Evolutionary conservation across 1,284 basidiomycete species (phyloP).

Genomic region (Malassezia globosa): DNA sequence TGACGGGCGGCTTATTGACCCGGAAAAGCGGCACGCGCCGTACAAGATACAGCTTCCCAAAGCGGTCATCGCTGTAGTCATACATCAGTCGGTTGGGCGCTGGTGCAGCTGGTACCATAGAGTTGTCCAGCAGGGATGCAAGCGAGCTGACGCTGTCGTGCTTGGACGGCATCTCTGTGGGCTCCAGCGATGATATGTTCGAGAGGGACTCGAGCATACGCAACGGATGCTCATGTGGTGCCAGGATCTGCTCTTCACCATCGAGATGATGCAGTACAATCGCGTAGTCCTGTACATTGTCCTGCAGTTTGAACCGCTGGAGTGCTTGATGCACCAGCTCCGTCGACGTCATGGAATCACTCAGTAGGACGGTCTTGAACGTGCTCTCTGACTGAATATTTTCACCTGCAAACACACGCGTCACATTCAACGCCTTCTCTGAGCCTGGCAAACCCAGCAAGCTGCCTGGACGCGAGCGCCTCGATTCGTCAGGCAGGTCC

Average conservation of each 20-base stretch:
- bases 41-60: slow-evolving; percentile 90
- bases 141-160: slow-evolving; percentile 72
- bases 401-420: slow-evolving; percentile 85
- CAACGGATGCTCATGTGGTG: slow-evolving; percentile 65
- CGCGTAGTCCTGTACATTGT: slow-evolving; percentile 59
- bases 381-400: slow-evolving; percentile 72
- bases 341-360: slow-evolving; percentile 65
- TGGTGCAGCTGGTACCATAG: no score
- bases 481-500: slow-evolving; percentile 2
- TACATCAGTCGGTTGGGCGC: slow-evolving; percentile 81
- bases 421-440: slow-evolving; percentile 77
- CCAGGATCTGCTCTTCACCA: slow-evolving; percentile 62
- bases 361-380: slow-evolving; percentile 92
- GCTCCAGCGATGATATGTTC: slow-evolving; percentile 52
- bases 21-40: slow-evolving; percentile 19
- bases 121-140: slow-evolving; percentile 75
- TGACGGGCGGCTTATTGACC: background rate
- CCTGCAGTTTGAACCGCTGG: slow-evolving; percentile 66
- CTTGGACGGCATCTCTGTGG: slow-evolving; percentile 55
- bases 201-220: slow-evolving; percentile 73
- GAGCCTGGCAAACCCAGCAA: slow-evolving; percentile 48
- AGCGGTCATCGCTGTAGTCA: slow-evolving; percentile 90
- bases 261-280: slow-evolving; percentile 85
- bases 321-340: slow-evolving; percentile 83
- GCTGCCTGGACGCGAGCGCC: slow-evolving; percentile 28